Percentiles rank a stretch among this genome's conserved stretches.
phyloP scores from a whole-genome alignment of 495 filamentous ascomycete species.

The Penicillium herquei region DNA sequence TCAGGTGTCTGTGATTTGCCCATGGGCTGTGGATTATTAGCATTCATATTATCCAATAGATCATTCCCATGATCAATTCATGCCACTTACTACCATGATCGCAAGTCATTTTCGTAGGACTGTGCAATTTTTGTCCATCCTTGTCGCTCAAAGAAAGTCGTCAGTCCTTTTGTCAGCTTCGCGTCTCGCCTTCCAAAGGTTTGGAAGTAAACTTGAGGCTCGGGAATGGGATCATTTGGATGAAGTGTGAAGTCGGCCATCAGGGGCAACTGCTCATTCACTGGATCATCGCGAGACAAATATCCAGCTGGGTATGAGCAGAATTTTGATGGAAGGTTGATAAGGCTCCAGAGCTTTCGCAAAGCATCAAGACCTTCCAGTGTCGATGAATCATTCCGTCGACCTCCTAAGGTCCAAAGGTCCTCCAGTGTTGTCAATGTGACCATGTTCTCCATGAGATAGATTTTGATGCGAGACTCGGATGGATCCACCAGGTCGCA shows the following conservation, averaged over 20 bases:
- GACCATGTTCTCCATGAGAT: slow-evolving; percentile 8
- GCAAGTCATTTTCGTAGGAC: neutral
- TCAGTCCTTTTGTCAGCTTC: slow-evolving; percentile 7
- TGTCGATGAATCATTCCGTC: neutral
- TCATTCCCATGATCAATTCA: neutral
- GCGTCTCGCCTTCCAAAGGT: slow-evolving; percentile 10
- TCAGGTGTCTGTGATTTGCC: neutral
- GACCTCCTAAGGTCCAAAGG: slow-evolving; percentile 15
- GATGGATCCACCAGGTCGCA: slow-evolving; percentile 12
- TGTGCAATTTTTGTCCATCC: neutral
- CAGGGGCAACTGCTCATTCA: slow-evolving; percentile 7
- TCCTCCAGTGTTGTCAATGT: slow-evolving; percentile 2
- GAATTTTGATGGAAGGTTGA: neutral
- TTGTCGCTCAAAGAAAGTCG: slow-evolving; percentile 8
- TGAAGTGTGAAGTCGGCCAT: slow-evolving; percentile 14
- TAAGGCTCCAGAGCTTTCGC: slow-evolving; percentile 11
- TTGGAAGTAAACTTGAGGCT: slow-evolving; percentile 18
- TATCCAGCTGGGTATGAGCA: neutral
- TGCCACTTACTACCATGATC: slow-evolving; percentile 3
- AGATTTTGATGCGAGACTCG: slow-evolving; percentile 15
- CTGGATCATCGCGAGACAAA: neutral
- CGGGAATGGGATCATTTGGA: slow-evolving; percentile 6
- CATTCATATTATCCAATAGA: neutral
- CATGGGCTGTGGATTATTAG: neutral
- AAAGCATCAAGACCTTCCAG: slow-evolving; percentile 1